Evolutionary conservation across 176 grass and related monocot genomes (phyloP).

Genomic region (Oryza australiensis): DNA sequence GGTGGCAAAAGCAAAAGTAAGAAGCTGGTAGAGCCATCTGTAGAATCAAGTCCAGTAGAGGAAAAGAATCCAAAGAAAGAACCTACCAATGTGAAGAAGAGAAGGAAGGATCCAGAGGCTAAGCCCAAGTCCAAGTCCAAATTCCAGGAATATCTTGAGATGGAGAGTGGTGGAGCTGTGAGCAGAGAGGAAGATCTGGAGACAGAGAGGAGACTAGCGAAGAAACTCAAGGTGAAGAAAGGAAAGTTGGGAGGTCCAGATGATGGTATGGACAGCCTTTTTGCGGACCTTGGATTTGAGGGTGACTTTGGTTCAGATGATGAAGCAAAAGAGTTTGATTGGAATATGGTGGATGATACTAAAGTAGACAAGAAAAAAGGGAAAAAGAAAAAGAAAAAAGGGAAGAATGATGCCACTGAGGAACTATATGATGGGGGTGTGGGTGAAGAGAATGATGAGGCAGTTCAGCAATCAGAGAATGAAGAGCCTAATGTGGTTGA

Average conservation of each 20-base stretch:
- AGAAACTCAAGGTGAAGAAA: slow-evolving; percentile 88
- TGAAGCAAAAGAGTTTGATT: slow-evolving; percentile 35
- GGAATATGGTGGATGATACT: not conserved
- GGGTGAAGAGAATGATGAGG: slow-evolving; percentile 34
- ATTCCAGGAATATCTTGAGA: slow-evolving; percentile 74
- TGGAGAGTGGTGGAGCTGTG: slow-evolving; percentile 60
- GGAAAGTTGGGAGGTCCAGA: slow-evolving; percentile 66
- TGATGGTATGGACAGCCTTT: slow-evolving; percentile 73
- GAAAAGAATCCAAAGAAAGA: slow-evolving; percentile 47
- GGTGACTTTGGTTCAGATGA: slow-evolving; percentile 39
- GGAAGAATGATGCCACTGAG: slow-evolving; percentile 35
- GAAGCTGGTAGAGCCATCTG: not conserved
- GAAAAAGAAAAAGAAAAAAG: slow-evolving; percentile 53
- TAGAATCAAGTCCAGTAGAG: slow-evolving; percentile 14
- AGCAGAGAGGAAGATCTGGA: slow-evolving; percentile 63
- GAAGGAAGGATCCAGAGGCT: slow-evolving; percentile 35
- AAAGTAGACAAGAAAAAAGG: slow-evolving; percentile 40
- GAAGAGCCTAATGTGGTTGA: slow-evolving; percentile 34
- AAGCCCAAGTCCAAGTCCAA: slow-evolving; percentile 54
- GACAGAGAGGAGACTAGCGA: slow-evolving; percentile 73
- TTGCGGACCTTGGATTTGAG: slow-evolving; percentile 48
- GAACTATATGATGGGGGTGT: slow-evolving; percentile 16
- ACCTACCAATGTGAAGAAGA: slow-evolving; percentile 17
- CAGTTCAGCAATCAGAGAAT: slow-evolving; percentile 25
- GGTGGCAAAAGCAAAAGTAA: slow-evolving; percentile 53